These are phyloP conservation scores for Eutrema heterophyllum DNA, from an alignment of 345 rosid genomes.

Conservation along the genomic window DNA sequence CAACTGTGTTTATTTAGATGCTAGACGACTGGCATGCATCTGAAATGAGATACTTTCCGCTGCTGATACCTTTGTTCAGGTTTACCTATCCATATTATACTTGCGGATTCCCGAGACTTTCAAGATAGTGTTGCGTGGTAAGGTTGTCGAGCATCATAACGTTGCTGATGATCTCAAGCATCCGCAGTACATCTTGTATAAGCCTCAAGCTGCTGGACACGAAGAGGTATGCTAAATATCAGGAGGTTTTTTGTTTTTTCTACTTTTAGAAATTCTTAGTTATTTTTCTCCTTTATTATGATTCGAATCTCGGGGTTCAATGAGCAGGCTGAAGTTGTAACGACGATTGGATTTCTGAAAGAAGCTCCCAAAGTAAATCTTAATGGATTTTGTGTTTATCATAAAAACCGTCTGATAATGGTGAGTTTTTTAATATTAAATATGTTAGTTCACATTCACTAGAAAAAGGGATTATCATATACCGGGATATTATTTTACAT, in stretches of 20 bases:
- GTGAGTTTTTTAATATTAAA: constrained; percentile 33
- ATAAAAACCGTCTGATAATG: constrained; percentile 88
- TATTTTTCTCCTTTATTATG: not conserved
- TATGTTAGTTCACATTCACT: not conserved
- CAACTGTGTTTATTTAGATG: not conserved
- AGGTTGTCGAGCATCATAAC: constrained; percentile 68
- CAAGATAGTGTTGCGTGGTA: constrained; percentile 67
- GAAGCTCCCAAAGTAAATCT: constrained; percentile 74
- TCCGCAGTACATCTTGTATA: constrained; percentile 77
- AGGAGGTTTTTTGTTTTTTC: constrained; percentile 7
- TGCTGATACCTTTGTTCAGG: constrained; percentile 39
- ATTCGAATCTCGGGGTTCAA: constrained; percentile 10
- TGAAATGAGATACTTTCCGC: not conserved
- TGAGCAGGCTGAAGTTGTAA: constrained; percentile 64
- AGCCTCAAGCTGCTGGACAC: constrained; percentile 62
- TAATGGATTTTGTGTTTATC: constrained; percentile 84
- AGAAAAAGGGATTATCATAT: not conserved
- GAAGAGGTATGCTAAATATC: constrained; percentile 46
- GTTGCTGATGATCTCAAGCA: constrained; percentile 82
- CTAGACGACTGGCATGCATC: not conserved
- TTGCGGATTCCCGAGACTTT: constrained; percentile 72
- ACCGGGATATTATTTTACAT: not conserved
- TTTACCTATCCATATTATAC: constrained; percentile 78
- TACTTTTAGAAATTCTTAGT: not conserved
- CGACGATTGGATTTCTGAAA: constrained; percentile 89